phyloP scores from a whole-genome alignment of 371 early-diverging fungal species.

The Mortierella sp. region DNA sequence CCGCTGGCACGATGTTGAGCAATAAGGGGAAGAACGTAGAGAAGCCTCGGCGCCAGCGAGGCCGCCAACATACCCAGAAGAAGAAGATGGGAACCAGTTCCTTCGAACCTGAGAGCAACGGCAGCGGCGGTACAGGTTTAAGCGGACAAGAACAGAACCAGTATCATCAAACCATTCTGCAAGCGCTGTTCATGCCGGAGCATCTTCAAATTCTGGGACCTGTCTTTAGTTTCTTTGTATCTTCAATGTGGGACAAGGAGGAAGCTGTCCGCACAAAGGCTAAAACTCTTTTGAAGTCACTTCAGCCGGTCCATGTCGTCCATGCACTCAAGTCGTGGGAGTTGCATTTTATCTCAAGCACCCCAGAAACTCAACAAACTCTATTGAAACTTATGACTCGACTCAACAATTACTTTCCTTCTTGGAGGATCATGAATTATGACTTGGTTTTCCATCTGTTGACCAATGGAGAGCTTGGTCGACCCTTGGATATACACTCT shows the following conservation, averaged over 20 bases:
- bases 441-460: slow-evolving; percentile 35
- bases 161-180: neutral
- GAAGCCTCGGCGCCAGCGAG: slow-evolving; percentile 14
- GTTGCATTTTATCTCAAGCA: slow-evolving; percentile 38
- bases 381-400: slow-evolving; percentile 44
- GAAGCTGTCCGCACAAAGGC: slow-evolving; percentile 55
- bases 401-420: slow-evolving; percentile 49
- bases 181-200: slow-evolving; percentile 30
- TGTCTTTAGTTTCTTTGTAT: slow-evolving; percentile 46
- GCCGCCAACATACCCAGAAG: slow-evolving; percentile 11
- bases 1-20: slow-evolving; percentile 20
- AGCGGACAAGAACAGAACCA: slow-evolving; percentile 6
- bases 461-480: slow-evolving; percentile 36
- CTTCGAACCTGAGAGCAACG: slow-evolving; percentile 14
- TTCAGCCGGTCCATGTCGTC: slow-evolving; percentile 46
- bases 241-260: slow-evolving; percentile 56
- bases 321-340: slow-evolving; percentile 57
- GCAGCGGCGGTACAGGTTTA: slow-evolving; percentile 16
- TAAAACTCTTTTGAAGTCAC: slow-evolving; percentile 32
- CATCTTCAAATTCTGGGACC: slow-evolving; percentile 47
- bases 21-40: slow-evolving; percentile 36
- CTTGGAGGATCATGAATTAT: slow-evolving; percentile 56
- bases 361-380: slow-evolving; percentile 31
- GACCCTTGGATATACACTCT: neutral
- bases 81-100: slow-evolving; percentile 10